phyloP scores from a whole-genome alignment of 331 rosid species.

The Ulmus americana region DNA sequence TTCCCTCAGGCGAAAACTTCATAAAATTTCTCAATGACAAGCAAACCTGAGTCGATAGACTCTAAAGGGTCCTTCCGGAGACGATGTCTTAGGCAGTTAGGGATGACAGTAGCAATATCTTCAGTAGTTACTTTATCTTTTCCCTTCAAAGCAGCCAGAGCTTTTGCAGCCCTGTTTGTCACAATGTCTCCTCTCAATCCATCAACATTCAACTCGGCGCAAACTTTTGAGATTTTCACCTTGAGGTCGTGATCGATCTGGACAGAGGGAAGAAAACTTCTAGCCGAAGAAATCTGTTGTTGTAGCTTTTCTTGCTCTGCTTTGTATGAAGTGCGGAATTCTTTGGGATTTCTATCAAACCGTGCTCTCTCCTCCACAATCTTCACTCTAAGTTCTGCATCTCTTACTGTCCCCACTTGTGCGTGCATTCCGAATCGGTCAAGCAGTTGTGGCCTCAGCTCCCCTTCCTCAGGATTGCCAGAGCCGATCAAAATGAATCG shows the following conservation, averaged over 20 bases:
- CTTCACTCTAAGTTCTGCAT: slow-evolving; percentile 92
- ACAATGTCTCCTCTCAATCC: slow-evolving; percentile 97
- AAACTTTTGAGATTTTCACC: slow-evolving; percentile 83
- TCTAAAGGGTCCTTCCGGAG: slow-evolving; percentile 95
- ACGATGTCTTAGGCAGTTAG: slow-evolving; percentile 92
- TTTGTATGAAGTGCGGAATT: slow-evolving; percentile 53
- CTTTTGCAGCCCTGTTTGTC: slow-evolving; percentile 82
- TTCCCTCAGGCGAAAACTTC: slow-evolving; percentile 64
- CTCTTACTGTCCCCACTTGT: slow-evolving; percentile 93
- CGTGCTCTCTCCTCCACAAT: slow-evolving; percentile 91
- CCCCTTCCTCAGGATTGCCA: slow-evolving; percentile 98
- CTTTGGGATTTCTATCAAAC: slow-evolving; percentile 74
- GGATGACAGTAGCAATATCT: slow-evolving; percentile 90
- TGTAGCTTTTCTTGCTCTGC: slow-evolving; percentile 72
- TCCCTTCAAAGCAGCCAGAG: slow-evolving; percentile 82
- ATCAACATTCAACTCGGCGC: slow-evolving; percentile 85
- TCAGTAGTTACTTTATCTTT: slow-evolving; percentile 63
- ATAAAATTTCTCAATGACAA: slow-evolving; percentile 80
- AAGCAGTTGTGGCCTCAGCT: slow-evolving; percentile 90
- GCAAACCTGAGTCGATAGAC: slow-evolving; percentile 87
- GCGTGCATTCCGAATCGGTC: slow-evolving; percentile 99
- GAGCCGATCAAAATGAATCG: slow-evolving; percentile 89
- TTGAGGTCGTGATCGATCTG: slow-evolving; percentile 69
- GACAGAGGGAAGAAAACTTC: slow-evolving; percentile 59
- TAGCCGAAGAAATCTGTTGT: slow-evolving; percentile 60